Conservation (phyloP, 257 asterid species). For the Solanum habrochaites region DNA sequence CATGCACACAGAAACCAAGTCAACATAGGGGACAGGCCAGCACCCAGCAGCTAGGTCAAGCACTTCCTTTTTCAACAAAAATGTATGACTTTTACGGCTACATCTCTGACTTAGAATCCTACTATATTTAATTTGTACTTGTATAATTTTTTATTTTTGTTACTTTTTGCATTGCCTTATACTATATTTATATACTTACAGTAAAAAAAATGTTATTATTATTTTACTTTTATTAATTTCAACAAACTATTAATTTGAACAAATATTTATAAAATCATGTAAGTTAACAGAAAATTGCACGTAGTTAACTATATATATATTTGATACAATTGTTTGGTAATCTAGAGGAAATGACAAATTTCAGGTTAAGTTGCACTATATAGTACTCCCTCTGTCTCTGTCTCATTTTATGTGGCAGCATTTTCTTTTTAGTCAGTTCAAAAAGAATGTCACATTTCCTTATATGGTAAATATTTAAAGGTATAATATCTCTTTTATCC, state of each 20-base stretch:
- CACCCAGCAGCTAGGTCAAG: constrained; percentile 7
- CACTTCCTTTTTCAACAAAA: constrained; percentile 12
- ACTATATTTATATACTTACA: not conserved
- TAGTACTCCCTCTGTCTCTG: not conserved
- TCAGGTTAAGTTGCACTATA: not conserved
- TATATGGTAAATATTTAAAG: too few species aligned
- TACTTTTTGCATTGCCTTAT: not conserved
- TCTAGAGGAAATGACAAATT: not conserved
- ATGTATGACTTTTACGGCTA: constrained; percentile 3
- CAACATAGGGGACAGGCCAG: constrained; percentile 18
- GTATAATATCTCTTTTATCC: too few species aligned
- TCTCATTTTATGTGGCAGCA: too few species aligned
- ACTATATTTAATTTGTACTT: not conserved
- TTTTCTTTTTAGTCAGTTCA: too few species aligned
- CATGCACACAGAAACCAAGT: constrained; percentile 8
- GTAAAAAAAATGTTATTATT: not conserved
- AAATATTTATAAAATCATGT: not conserved
- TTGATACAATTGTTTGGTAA: not conserved
- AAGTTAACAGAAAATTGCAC: not conserved
- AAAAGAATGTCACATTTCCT: too few species aligned
- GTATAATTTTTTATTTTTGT: not conserved
- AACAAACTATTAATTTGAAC: not conserved
- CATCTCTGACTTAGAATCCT: not conserved
- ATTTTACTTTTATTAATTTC: not conserved
- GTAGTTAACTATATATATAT: not conserved